phyloP scores from a whole-genome alignment of 2,329 filamentous ascomycete genomes.

The Cryphonectria carpinicola region DNA sequence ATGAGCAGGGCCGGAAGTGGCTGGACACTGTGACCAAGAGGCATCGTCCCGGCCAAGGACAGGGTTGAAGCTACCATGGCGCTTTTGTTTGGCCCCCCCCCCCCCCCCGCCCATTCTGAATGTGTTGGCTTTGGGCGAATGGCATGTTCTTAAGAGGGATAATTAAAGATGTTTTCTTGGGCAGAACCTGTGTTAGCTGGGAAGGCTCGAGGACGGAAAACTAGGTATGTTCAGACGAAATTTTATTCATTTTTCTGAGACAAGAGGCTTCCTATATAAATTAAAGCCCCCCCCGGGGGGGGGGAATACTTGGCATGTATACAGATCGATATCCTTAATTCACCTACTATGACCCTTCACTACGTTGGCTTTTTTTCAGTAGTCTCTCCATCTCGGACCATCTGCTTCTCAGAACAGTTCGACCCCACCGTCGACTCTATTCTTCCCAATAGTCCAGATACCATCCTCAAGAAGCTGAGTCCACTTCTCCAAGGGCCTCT shows the following conservation, averaged over 20 bases:
- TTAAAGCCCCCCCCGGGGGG: too few relatives aligned
- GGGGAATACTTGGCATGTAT: neutral
- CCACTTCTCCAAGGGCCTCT: slow-evolving; percentile 31
- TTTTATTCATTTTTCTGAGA: neutral
- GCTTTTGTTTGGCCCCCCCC: neutral
- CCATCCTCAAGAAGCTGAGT: slow-evolving; percentile 28
- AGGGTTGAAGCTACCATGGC: neutral
- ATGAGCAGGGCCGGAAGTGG: slow-evolving; percentile 14
- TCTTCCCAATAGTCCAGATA: slow-evolving; percentile 30
- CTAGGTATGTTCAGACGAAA: neutral
- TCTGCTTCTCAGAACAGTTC: slow-evolving; percentile 30
- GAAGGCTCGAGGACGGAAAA: neutral
- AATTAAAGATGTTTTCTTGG: neutral
- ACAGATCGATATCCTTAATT: neutral
- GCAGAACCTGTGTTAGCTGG: neutral
- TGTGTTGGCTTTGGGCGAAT: neutral
- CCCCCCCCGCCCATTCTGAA: too few relatives aligned
- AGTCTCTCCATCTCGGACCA: neutral
- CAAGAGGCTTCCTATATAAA: neutral
- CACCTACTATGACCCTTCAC: neutral
- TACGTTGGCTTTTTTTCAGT: neutral
- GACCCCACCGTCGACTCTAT: slow-evolving; percentile 32
- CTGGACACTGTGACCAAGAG: slow-evolving; percentile 9
- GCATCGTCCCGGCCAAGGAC: slow-evolving; percentile 4
- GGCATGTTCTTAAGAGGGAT: neutral